Percentiles rank a stretch among this genome's conserved stretches.
Evolutionary conservation across 148 eudicot species (phyloP).

Genomic region (Rhododendron ovatum): DNA sequence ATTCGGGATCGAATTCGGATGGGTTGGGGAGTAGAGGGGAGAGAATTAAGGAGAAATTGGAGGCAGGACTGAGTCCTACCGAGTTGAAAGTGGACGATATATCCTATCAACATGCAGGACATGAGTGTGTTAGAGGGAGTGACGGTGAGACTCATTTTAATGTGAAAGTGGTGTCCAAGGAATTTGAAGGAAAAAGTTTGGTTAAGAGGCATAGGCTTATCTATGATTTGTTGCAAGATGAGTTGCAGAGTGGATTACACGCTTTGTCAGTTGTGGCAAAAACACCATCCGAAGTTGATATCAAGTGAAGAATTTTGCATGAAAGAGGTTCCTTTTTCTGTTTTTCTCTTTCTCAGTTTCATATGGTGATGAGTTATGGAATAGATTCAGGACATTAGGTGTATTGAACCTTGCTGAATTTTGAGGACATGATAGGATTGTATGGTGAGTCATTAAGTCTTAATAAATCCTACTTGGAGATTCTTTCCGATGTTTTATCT

Average conservation of each 20-base stretch:
- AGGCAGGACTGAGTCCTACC: slow-evolving; percentile 55
- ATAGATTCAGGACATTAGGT: not conserved
- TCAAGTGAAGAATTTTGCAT: no score
- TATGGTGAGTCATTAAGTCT: not conserved
- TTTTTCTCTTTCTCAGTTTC: no score
- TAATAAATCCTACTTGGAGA: not conserved
- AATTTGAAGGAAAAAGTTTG: no score
- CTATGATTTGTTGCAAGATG: no score
- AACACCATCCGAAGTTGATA: no score
- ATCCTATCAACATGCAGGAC: slow-evolving; percentile 90
- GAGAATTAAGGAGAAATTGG: slow-evolving; percentile 64
- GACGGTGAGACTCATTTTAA: slow-evolving; percentile 87
- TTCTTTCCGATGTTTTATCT: not conserved
- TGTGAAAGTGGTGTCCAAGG: slow-evolving; percentile 51
- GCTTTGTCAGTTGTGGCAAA: no score
- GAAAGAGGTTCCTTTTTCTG: no score
- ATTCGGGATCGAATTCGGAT: slow-evolving; percentile 3
- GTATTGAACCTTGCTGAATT: not conserved
- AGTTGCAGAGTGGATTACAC: no score
- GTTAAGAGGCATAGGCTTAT: no score
- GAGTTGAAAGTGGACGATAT: slow-evolving; percentile 64
- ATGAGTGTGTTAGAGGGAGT: slow-evolving; percentile 55
- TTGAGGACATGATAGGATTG: not conserved
- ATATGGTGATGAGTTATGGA: slow-evolving; percentile 16
- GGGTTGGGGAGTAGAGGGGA: slow-evolving; percentile 58